Base-by-base conservation (phyloP, 306 rosid species). In the Vigna nakashimae region DNA sequence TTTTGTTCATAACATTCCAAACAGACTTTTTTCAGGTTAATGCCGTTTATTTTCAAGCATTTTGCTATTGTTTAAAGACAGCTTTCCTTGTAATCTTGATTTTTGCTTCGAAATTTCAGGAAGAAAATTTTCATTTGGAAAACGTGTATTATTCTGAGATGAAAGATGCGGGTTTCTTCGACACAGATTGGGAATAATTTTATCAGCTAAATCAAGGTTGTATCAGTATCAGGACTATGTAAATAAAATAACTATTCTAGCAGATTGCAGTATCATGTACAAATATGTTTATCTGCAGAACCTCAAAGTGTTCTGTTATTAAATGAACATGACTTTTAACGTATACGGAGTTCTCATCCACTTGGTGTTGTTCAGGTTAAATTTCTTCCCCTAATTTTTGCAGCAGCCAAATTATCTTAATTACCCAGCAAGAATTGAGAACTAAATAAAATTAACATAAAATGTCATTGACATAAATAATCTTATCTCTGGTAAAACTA, bases 101-200 rank as follows among this genome's bases (percentile, higher is more conserved):
- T 51, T 24, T 51, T 18, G 32, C 17, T 9, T 63, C 51, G 46
- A 55, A 16, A 20, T 48, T 45, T 36, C 84, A 91, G 93, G 93
- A 89, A 80, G 91, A 89, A 26, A 88, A 82, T 82, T 30, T 88
- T 80, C 84, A 83, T 62, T 84, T 89, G 82, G 94, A 91, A 51
- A 90, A 80, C 76, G 89, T 79, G 14, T 88, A 88, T 80, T 89
- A 91, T 80, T 91, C 94, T 3, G 92, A 89, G 82, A 87, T 89
- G 97, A 91, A 89, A 85, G 93, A 91, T 75, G 91, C 97, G 4
- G 93, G 97, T 60, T 91, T 89, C 79, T 86, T 88, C 14, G 87
- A 88, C 18, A 50, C 60, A 3, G 57, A 68, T 26, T 68, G 73
- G 73, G 73, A 68, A 20, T 68, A 40, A 68, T 68, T 20, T 49